Conservation (phyloP, 108 stramenopile genomes). For the Nitzschia inconspicua region DNA sequence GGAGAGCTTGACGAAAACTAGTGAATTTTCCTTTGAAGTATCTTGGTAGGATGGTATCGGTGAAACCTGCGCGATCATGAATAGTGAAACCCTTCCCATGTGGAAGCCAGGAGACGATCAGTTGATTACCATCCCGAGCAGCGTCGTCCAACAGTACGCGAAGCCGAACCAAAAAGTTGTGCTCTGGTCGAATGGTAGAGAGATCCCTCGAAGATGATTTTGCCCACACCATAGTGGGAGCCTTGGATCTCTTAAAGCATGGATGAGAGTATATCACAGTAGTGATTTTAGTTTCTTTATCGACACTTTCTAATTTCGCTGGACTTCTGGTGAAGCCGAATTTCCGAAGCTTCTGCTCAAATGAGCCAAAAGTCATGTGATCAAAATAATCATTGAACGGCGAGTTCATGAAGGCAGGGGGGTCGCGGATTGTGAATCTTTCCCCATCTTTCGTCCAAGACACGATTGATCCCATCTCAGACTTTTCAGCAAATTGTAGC, state of each 20-base stretch:
- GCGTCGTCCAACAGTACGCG: slow-evolving; percentile 8
- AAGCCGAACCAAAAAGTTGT: slow-evolving; percentile 12
- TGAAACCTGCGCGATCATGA: slow-evolving; percentile 28
- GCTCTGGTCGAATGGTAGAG: not conserved
- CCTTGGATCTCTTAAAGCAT: slow-evolving; percentile 3
- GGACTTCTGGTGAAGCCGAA: slow-evolving; percentile 18
- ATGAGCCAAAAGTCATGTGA: slow-evolving; percentile 5
- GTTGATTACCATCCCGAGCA: not conserved
- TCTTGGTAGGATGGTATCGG: slow-evolving; percentile 40
- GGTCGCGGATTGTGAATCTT: slow-evolving; percentile 10
- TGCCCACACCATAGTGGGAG: slow-evolving; percentile 3
- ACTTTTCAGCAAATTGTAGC: not conserved
- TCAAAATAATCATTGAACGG: slow-evolving; percentile 18
- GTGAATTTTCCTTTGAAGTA: slow-evolving; percentile 52
- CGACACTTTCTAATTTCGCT: not conserved
- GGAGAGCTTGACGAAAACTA: slow-evolving; percentile 76
- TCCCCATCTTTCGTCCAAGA: slow-evolving; percentile 12
- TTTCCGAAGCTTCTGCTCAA: slow-evolving; percentile 20
- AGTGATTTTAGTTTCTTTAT: not conserved
- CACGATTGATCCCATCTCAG: not conserved
- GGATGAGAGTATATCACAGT: slow-evolving; percentile 15
- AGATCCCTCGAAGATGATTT: not conserved
- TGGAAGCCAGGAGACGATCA: slow-evolving; percentile 16
- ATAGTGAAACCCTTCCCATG: slow-evolving; percentile 23
- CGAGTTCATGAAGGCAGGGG: slow-evolving; percentile 2